Evolutionary conservation across 140 eudicot species (phyloP).

Genomic region (Oenanthe javanica): DNA sequence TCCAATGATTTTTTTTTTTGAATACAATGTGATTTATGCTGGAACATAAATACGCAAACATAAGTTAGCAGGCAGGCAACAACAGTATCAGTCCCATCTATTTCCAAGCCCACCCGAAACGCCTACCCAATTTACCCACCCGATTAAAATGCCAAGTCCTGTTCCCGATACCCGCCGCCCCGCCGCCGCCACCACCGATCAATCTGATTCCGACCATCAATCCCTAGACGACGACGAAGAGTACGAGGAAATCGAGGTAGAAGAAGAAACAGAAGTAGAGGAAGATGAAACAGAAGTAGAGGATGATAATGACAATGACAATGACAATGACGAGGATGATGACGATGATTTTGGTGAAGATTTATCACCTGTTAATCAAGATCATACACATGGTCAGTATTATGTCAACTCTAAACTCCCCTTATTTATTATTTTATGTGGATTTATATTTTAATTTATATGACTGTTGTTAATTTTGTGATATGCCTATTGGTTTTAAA

Average conservation of each 20-base stretch:
- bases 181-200: slow-evolving; percentile 6
- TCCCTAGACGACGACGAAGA: slow-evolving; percentile 29
- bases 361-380: slow-evolving; percentile 20
- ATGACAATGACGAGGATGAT: too few relatives aligned
- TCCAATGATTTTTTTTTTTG: too few relatives aligned
- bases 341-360: slow-evolving; percentile 20
- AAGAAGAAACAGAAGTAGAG: slow-evolving; percentile 25
- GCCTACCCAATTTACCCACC: background rate
- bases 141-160: slow-evolving; percentile 23
- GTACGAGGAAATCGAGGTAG: slow-evolving; percentile 20
- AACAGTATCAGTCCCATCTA: too few relatives aligned
- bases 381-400: slow-evolving; percentile 26
- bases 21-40: too few relatives aligned
- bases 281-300: slow-evolving; percentile 23
- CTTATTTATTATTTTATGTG: background rate
- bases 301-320: background rate
- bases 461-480: background rate
- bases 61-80: background rate
- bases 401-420: background rate
- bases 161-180: slow-evolving; percentile 15
- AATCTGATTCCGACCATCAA: slow-evolving; percentile 27
- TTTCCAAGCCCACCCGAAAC: background rate
- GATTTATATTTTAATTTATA: background rate
- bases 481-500: background rate
- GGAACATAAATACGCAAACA: background rate